A percentile compares a stretch with the other conserved stretches of the same genome.
Evolutionary conservation across 1,284 basidiomycete species (phyloP).

Genomic region (Pseudozyma thailandica): DNA sequence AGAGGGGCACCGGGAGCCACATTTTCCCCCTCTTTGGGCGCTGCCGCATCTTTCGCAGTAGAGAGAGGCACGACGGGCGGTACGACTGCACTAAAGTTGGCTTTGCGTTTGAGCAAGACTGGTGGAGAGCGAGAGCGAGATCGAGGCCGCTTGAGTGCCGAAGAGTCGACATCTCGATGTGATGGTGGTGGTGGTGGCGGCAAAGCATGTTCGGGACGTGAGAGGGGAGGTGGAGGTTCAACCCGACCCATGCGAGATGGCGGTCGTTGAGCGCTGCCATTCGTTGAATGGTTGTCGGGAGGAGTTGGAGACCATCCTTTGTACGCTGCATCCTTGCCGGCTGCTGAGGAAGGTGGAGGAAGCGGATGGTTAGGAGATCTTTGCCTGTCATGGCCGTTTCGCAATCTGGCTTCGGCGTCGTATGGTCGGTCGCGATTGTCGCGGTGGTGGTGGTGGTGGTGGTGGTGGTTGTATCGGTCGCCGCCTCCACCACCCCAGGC

Average conservation of each 20-base stretch:
- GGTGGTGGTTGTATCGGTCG: no score
- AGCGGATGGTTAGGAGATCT: background rate
- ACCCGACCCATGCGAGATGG: conserved; percentile 31
- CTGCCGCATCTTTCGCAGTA: background rate
- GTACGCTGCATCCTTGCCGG: conserved; percentile 13
- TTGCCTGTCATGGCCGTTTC: background rate
- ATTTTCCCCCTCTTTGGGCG: conserved; percentile 3
- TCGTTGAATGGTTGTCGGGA: conserved; percentile 5
- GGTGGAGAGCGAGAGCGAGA: conserved; percentile 47
- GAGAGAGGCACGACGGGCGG: conserved; percentile 18
- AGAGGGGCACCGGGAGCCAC: conserved; percentile 35
- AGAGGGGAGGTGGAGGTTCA: conserved; percentile 23
- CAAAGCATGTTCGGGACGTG: conserved; percentile 12
- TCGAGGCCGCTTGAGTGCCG: conserved; percentile 24
- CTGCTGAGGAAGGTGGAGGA: background rate
- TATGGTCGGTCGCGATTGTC: background rate
- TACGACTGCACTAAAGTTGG: conserved; percentile 36
- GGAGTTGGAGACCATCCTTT: conserved; percentile 32
- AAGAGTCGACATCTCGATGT: background rate
- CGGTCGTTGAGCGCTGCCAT: conserved; percentile 17
- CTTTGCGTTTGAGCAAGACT: conserved; percentile 43
- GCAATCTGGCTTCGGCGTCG: background rate
- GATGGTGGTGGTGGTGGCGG: background rate
- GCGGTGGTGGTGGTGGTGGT: background rate
- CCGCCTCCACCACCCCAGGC: conserved; percentile 6